phyloP scores from a whole-genome alignment of 805 yeast genomes.

The Candida palmyrensis region DNA sequence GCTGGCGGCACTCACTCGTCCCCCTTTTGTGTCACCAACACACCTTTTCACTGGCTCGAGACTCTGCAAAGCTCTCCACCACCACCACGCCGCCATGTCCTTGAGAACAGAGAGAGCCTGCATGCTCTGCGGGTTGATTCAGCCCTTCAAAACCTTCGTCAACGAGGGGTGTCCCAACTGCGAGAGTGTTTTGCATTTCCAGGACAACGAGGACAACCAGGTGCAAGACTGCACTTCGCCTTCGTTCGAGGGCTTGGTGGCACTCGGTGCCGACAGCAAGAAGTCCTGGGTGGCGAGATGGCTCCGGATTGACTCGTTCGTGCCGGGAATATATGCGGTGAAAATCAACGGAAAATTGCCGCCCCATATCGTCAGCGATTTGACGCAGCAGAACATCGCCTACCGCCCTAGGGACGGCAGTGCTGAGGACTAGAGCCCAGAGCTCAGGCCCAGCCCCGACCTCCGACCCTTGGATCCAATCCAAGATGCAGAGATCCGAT shows the following conservation, averaged over 20 bases:
- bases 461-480: no score
- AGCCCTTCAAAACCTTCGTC: conserved; percentile 67
- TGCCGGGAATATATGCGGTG: conserved; percentile 89
- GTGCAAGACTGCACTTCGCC: conserved; percentile 94
- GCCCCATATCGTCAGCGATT: conserved; percentile 69
- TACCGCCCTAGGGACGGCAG: conserved; percentile 96
- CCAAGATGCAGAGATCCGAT: no score
- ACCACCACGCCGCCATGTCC: conserved; percentile 36
- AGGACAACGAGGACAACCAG: conserved; percentile 74
- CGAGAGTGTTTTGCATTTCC: conserved; percentile 75
- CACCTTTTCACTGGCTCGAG: no score
- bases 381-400: conserved; percentile 68
- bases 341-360: conserved; percentile 90
- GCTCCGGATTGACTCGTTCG: conserved; percentile 85
- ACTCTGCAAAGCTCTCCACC: no score
- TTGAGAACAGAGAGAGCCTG: conserved; percentile 86
- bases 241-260: conserved; percentile 91
- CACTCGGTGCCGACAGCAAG: conserved; percentile 72
- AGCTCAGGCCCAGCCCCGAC: no score
- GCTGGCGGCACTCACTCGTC: no score
- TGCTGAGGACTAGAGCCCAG: conserved; percentile 58
- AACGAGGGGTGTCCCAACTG: conserved; percentile 95
- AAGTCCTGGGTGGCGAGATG: conserved; percentile 95
- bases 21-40: no score
- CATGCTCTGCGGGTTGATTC: conserved; percentile 93